Evolutionary conservation across 345 rosid species (phyloP).

Genomic region (Draba incana): DNA sequence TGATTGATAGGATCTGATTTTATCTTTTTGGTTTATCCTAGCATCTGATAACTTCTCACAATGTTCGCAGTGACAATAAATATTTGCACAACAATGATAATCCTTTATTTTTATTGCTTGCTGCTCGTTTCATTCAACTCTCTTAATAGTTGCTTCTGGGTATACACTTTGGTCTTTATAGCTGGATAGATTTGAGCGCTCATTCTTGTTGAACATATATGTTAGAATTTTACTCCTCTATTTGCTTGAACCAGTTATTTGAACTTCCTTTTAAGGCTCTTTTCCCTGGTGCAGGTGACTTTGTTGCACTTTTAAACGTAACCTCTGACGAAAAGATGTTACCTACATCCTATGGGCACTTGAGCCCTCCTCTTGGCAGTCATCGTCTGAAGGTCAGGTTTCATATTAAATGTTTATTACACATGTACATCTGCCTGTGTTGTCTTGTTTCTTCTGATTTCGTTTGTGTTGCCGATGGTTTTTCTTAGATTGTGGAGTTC

Average conservation of each 20-base stretch:
- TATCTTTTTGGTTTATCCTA: constrained; percentile 18
- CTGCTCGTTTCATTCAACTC: constrained; percentile 4
- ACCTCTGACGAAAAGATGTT: constrained; percentile 79
- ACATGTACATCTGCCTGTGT: background rate
- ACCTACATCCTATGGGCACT: constrained; percentile 88
- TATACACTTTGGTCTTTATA: constrained; percentile 12
- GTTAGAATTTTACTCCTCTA: constrained; percentile 18
- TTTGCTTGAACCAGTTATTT: constrained; percentile 11
- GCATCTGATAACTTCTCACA: constrained; percentile 18
- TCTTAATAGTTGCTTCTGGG: constrained; percentile 20
- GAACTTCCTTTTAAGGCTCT: constrained; percentile 9
- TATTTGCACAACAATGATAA: constrained; percentile 3
- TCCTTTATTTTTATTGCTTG: constrained; percentile 6
- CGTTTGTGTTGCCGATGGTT: constrained; percentile 4
- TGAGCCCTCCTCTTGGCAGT: constrained; percentile 96
- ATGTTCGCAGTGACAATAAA: background rate
- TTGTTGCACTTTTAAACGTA: constrained; percentile 69
- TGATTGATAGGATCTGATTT: constrained; percentile 11
- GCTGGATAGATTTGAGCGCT: constrained; percentile 15
- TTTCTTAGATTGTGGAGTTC: constrained; percentile 90
- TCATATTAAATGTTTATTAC: constrained; percentile 1
- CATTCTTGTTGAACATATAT: constrained; percentile 21
- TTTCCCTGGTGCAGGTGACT: constrained; percentile 61
- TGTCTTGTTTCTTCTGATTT: constrained; percentile 20
- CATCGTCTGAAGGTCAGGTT: constrained; percentile 86